Conservation (phyloP, 2,329 filamentous ascomycete genomes). For the Teratosphaeria gauchensis region DNA sequence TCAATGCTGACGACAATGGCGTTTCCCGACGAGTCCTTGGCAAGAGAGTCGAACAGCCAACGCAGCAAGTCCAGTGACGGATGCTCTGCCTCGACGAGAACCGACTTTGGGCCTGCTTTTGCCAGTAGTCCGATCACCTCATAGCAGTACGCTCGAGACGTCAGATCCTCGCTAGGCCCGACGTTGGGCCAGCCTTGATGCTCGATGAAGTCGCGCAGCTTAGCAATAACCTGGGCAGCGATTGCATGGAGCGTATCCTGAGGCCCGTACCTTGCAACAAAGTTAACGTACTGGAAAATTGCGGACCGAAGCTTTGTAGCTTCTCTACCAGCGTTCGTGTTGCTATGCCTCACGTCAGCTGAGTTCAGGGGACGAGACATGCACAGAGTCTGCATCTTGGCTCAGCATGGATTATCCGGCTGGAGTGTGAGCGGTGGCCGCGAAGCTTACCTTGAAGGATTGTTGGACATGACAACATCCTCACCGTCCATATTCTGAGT, state of each 20-base stretch:
- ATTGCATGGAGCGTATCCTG: conserved; percentile 52
- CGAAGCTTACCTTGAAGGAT: conserved; percentile 15
- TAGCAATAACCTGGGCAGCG: conserved; percentile 57
- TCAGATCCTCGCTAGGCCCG: conserved; percentile 45
- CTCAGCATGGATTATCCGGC: conserved; percentile 6
- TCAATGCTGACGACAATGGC: conserved; percentile 79
- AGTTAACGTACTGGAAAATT: conserved; percentile 78
- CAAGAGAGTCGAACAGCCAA: conserved; percentile 78
- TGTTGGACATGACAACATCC: conserved; percentile 23
- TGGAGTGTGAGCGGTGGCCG: background rate
- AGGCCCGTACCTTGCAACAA: conserved; percentile 67
- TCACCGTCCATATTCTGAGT: conserved; percentile 25
- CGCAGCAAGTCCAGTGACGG: conserved; percentile 48
- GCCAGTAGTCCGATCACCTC: conserved; percentile 81
- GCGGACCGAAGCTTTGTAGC: conserved; percentile 70
- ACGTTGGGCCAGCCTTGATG: conserved; percentile 74
- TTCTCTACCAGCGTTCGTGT: conserved; percentile 54
- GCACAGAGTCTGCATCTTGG: conserved; percentile 2
- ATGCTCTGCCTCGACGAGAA: conserved; percentile 35
- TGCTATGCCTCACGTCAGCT: conserved; percentile 19
- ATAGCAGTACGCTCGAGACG: conserved; percentile 71
- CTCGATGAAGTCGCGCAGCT: conserved; percentile 64
- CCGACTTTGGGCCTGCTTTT: conserved; percentile 51
- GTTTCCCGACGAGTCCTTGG: conserved; percentile 65
- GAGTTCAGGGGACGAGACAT: background rate